These are phyloP conservation scores for Penicillium hordei DNA, from an alignment of 2,329 filamentous ascomycete genomes.

Conservation along the genomic window DNA sequence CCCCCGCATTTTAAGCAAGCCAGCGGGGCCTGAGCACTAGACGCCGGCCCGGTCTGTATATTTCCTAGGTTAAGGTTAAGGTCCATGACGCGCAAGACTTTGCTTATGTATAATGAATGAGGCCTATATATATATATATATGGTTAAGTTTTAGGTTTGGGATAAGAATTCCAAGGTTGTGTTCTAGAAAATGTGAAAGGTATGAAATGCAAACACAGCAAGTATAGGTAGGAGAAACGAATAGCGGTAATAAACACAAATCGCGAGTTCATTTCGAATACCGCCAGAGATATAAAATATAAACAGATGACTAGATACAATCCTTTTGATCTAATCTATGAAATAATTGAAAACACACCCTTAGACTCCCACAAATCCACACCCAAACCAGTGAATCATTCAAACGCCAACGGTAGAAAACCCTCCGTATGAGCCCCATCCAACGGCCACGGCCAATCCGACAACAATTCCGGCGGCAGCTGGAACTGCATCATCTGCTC, in stretches of 20 bases:
- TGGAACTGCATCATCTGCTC: conserved; percentile 39
- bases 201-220: neutral
- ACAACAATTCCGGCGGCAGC: conserved; percentile 42
- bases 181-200: neutral
- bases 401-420: conserved; percentile 27
- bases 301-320: conserved; percentile 3
- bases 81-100: neutral
- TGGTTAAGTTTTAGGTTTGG: too few species aligned
- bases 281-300: neutral
- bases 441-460: conserved; percentile 44
- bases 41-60: neutral
- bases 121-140: too few species aligned
- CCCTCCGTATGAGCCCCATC: conserved; percentile 26
- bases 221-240: neutral
- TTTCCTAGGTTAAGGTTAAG: neutral
- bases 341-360: neutral
- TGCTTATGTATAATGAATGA: neutral
- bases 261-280: neutral
- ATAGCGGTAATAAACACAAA: neutral
- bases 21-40: neutral
- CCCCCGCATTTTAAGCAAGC: neutral
- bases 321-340: conserved; percentile 3
- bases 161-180: neutral
- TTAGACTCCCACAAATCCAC: neutral
- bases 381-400: conserved; percentile 5